A percentile compares a stretch with the other conserved stretches of the same genome.
phyloP scores from a whole-genome alignment of 2,329 filamentous ascomycete species.

The Fusarium veterinarium region DNA sequence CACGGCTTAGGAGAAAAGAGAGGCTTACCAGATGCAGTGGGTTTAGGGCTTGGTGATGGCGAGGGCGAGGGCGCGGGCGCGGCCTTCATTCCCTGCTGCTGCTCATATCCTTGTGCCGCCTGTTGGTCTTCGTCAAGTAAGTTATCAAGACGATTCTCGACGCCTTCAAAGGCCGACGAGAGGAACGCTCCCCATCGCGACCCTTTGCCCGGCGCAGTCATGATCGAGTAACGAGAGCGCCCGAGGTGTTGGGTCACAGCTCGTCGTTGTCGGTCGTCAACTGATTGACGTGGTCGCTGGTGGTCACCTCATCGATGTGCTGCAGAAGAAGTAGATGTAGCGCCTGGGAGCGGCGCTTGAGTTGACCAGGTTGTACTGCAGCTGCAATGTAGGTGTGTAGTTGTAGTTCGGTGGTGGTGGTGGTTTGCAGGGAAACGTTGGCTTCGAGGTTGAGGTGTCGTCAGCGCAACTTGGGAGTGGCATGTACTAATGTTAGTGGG shows the following conservation, averaged over 20 bases:
- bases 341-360: not conserved
- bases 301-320: conserved; percentile 37
- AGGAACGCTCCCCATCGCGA: conserved; percentile 84
- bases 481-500: conserved; percentile 24
- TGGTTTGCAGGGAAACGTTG: conserved; percentile 17
- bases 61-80: conserved; percentile 32
- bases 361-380: not conserved
- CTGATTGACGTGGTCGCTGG: conserved; percentile 33
- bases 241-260: conserved; percentile 12
- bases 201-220: conserved; percentile 62
- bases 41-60: conserved; percentile 49
- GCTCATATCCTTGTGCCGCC: conserved; percentile 27
- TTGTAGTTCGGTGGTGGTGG: conserved; percentile 7
- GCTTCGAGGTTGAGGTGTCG: conserved; percentile 32
- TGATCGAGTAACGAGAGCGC: conserved; percentile 50
- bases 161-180: conserved; percentile 89
- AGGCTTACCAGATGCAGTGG: conserved; percentile 11
- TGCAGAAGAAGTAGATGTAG: not conserved
- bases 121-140: conserved; percentile 80
- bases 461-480: conserved; percentile 27
- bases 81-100: conserved; percentile 37
- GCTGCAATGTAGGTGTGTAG: not conserved
- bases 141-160: conserved; percentile 91
- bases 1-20: not conserved
- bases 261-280: conserved; percentile 31